Evolutionary conservation across 345 rosid species (phyloP), one percentile per base, ranked within the genome.

Genomic region (Pistacia integerrima): DNA sequence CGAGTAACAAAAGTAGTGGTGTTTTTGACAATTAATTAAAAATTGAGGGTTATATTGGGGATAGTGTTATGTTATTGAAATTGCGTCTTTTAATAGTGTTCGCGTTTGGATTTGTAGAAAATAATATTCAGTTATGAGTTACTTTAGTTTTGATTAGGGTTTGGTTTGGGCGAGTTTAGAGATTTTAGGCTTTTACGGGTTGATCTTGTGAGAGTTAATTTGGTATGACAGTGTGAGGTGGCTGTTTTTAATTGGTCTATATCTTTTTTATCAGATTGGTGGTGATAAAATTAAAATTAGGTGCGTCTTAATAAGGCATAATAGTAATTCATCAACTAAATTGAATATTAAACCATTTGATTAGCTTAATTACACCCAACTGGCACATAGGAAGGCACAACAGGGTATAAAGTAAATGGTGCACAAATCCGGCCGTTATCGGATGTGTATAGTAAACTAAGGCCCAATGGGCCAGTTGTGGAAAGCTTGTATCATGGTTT

Each of bases 131-230:
- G 67, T 46, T 59, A 44, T 16, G 46, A 16, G 67, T 22, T 33
- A 1, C 30, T 69, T 49, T 61, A 13, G 64, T 33, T 57, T 64
- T 58, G 58, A 38, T 52, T 62, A 54, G 70, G 64, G 70, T 63
- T 63, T 25, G 64, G 70, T 63, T 63, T 25, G 65, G 49, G 65
- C 44, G 57, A 64, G 56, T 5, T 9, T 46, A 3, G 41, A 8
- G 55, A 22, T 18, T 30, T 30, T 44, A 49, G 11, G 17, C 11
- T 64, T 48, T 60, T 5, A 44, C 46, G 10, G 61, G 67, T 33
- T 12, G 62, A 51, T 52, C 20, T 74, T 52, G 51, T 4, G 25
- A 18, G 25, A 11, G 48, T 72, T 73, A 48, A 11, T 73, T 69
- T 69, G 48, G 62, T 69, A 9, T 16, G 22, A 51, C 9, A 14